These are phyloP conservation scores for Pythium aquatile DNA, from an alignment of 352 stramenopile species.

Conservation along the genomic window DNA sequence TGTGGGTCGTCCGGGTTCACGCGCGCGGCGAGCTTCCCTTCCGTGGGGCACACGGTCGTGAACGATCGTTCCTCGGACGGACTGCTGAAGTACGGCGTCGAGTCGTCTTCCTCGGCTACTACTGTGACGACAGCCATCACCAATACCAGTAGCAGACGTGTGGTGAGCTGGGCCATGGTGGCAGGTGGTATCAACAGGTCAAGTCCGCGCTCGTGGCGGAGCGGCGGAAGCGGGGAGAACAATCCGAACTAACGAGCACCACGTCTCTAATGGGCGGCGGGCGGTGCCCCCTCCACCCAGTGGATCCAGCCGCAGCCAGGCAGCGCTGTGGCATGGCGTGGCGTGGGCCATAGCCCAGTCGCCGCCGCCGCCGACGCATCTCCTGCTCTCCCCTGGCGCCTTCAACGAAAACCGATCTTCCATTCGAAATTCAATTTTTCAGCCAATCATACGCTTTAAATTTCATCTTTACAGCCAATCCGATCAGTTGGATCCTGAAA, in stretches of 20 bases:
- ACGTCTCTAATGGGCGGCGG: not conserved
- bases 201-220: not conserved
- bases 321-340: not conserved
- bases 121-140: not conserved
- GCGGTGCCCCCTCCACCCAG: not conserved
- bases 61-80: not conserved
- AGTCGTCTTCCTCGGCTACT: not conserved
- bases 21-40: constrained; percentile 7
- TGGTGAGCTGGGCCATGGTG: not conserved
- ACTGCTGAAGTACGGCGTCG: not conserved
- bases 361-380: not conserved
- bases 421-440: not conserved
- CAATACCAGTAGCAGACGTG: not conserved
- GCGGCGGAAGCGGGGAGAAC: not conserved
- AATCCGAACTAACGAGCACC: not conserved
- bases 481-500: not conserved
- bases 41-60: constrained; percentile 14
- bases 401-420: not conserved
- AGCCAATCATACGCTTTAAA: not conserved
- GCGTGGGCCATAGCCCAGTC: not conserved
- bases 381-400: not conserved
- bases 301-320: not conserved
- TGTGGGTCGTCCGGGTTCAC: constrained; percentile 2
- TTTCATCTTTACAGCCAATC: not conserved
- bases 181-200: not conserved